Base-by-base conservation (phyloP, 441 rosid species). In the Kokia cookei region DNA sequence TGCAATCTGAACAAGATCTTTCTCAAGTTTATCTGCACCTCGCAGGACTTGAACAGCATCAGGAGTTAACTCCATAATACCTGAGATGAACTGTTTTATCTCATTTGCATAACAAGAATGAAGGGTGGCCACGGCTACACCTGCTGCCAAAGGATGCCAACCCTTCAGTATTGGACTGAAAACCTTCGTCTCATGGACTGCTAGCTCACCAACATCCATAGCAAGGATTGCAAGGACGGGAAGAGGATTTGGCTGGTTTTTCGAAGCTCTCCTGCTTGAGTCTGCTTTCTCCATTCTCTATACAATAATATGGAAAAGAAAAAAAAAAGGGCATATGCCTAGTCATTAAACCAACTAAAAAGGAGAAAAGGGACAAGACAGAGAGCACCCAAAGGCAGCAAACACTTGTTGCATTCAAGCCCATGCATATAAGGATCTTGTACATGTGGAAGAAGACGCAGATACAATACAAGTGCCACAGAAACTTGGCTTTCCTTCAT, bases 241-340 rank as follows among this genome's bases (percentile, higher is more conserved):
- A 78, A 89, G 95, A 65, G 97, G 88, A 75, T 93, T 93, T 17
- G 83, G 84, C 80, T 91, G 94, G 81, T 85, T 88, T 85, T 81
- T 93, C 26, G 97, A 85, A 67, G 99, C 95, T 82, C 98, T 88
- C 85, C 98, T 85, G 83, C 97, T 96, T 5, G 98, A 90, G 82
- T 96, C 99, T 55, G 97, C 99, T 79, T 90, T 89, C 91, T 96
- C 99, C 99, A 96, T 96, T 81, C 87, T 89, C 99, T 96, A 79
- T 76, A 74, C 12, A 73, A 17, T 6, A 79, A 59, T 10, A 42
- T 37, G 42, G 2, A 35, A 7, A 40, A 19, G 22, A 19, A 40
- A 37, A 8, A 40, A 40, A 37, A 68, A n/a, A 65, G 10, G 40
- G 62, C 9, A 76, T 35, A 45, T 35, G 17, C 11, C 15, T 27